These are phyloP conservation scores for Russula earlei DNA, from an alignment of 768 basidiomycete genomes.

Conservation along the genomic window DNA sequence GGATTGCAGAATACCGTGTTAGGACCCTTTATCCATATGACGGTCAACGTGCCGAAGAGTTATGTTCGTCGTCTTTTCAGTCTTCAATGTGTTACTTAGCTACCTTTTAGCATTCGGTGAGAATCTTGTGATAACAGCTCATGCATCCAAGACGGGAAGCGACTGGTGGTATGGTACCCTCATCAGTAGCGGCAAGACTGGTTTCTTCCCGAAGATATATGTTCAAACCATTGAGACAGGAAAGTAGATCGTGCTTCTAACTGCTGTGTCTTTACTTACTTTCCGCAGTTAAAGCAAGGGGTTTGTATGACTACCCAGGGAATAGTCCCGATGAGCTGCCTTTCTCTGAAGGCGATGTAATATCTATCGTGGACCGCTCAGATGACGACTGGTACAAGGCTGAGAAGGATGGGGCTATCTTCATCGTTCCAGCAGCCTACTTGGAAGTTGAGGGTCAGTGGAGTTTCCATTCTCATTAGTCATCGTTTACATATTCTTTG, in stretches of 20 bases:
- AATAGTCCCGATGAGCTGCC: constrained; percentile 72
- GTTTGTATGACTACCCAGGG: constrained; percentile 70
- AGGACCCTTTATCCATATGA: constrained; percentile 79
- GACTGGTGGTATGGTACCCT: constrained; percentile 92
- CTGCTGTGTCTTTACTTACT: constrained; percentile 3
- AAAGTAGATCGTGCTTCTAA: constrained; percentile 31
- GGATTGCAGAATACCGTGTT: constrained; percentile 52
- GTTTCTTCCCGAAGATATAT: constrained; percentile 88
- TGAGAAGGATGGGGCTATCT: constrained; percentile 75
- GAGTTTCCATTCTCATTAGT: constrained; percentile 43
- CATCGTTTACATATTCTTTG: constrained; percentile 45
- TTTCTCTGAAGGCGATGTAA: constrained; percentile 69
- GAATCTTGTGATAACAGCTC: constrained; percentile 66
- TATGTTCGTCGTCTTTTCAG: constrained; percentile 45
- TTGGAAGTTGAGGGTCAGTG: constrained; percentile 91
- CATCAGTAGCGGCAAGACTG: constrained; percentile 54
- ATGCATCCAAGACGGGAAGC: constrained; percentile 77
- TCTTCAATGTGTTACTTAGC: constrained; percentile 6
- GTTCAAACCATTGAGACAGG: constrained; percentile 63
- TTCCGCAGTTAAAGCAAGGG: constrained; percentile 55
- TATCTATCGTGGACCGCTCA: constrained; percentile 71
- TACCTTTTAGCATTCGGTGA: constrained; percentile 57
- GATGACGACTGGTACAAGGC: constrained; percentile 97
- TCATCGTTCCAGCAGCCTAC: constrained; percentile 88
- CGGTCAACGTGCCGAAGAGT: constrained; percentile 81